A percentile compares a stretch with the other conserved stretches of the same genome.
phyloP scores from a whole-genome alignment of 495 filamentous ascomycete genomes.

The Penicillium manginii region DNA sequence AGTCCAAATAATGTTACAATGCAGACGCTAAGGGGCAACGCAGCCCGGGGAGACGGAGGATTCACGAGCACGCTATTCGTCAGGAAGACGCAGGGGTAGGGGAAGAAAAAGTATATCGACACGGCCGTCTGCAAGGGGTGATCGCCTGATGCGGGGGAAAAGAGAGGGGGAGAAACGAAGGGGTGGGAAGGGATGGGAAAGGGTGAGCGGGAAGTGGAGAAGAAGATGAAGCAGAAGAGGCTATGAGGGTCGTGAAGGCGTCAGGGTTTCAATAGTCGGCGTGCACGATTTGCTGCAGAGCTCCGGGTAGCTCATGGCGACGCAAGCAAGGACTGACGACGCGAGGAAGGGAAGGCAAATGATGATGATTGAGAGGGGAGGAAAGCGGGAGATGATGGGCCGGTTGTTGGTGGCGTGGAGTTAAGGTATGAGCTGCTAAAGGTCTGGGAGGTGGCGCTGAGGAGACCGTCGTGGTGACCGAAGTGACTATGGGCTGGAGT shows the following conservation, averaged over 20 bases:
- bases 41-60: conserved; percentile 13
- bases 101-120: conserved; percentile 4
- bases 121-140: conserved; percentile 28
- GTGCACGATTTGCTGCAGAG: conserved; percentile 8
- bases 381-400: conserved; percentile 47
- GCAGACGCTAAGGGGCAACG: conserved; percentile 32
- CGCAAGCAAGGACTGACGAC: conserved; percentile 37
- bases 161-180: not conserved
- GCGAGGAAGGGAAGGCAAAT: conserved; percentile 34
- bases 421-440: conserved; percentile 37
- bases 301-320: conserved; percentile 26
- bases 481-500: conserved; percentile 3
- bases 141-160: conserved; percentile 12
- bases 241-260: conserved; percentile 22
- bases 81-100: conserved; percentile 13
- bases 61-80: not conserved
- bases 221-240: not conserved
- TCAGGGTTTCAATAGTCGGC: conserved; percentile 26
- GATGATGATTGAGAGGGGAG: conserved; percentile 31
- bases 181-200: not conserved
- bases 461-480: conserved; percentile 26
- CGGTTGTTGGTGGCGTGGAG: conserved; percentile 40
- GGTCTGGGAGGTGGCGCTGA: conserved; percentile 35
- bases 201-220: not conserved
- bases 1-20: conserved; percentile 34